A percentile compares a stretch with the other conserved stretches of the same genome.
phyloP scores from a whole-genome alignment of 2,329 filamentous ascomycete species.

The Colletotrichum sp. region DNA sequence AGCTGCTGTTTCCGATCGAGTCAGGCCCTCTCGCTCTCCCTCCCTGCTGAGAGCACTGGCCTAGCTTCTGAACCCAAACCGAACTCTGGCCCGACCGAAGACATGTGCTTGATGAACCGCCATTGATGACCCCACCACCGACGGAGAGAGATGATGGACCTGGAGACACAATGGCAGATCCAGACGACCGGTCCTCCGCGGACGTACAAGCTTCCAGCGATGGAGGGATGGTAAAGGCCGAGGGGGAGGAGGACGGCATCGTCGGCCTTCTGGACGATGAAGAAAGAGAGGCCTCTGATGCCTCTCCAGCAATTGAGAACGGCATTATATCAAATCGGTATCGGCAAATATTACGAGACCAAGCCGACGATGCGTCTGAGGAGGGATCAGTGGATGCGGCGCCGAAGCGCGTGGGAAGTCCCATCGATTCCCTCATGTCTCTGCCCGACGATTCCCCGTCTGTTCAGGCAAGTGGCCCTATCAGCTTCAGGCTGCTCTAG shows the following conservation, averaged over 20 bases:
- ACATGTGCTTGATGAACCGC: constrained; percentile 21
- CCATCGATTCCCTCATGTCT: constrained; percentile 71
- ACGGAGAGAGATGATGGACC: constrained; percentile 38
- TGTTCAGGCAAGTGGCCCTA: constrained; percentile 64
- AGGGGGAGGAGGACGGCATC: constrained; percentile 38
- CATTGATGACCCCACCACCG: constrained; percentile 21
- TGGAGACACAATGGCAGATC: constrained; percentile 51
- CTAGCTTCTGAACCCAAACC: constrained; percentile 4
- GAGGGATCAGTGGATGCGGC: constrained; percentile 59
- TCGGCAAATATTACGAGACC: constrained; percentile 48
- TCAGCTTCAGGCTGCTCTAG: background rate
- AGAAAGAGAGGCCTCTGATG: constrained; percentile 24
- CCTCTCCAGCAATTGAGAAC: constrained; percentile 32
- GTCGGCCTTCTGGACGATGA: constrained; percentile 41
- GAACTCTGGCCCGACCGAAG: constrained; percentile 13
- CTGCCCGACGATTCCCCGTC: constrained; percentile 87
- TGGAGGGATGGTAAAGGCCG: constrained; percentile 46
- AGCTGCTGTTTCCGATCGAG: background rate
- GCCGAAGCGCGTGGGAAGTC: constrained; percentile 66
- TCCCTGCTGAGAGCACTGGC: background rate
- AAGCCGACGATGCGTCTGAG: constrained; percentile 52
- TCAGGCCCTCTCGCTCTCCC: background rate
- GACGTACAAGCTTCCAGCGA: constrained; percentile 45
- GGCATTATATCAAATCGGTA: constrained; percentile 47
- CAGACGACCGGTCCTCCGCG: constrained; percentile 47